Base-by-base conservation (phyloP, 257 asterid species). In the Striga asiatica region DNA sequence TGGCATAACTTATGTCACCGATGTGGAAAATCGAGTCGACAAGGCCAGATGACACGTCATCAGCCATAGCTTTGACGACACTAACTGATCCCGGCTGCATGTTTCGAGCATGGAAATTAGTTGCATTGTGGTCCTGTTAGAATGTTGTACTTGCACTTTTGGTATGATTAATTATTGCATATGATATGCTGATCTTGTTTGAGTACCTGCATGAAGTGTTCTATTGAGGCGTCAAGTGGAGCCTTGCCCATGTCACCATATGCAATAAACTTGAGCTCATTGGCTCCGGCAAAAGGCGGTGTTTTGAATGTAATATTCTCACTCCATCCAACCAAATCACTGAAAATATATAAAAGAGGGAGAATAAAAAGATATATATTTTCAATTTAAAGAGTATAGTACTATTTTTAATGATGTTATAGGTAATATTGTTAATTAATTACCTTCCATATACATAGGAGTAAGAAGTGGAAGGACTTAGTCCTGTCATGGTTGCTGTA, bases 201-300 rank as follows among this genome's bases (percentile, higher is more conserved):
- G n/a, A n/a, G n/a, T 71, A 83, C 96, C 82, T 88, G 97, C 29
- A 77, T 85, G 64, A 64, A 89, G 70, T 89, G 97, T 62, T 89
- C 97, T 0, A 29, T 38, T 8, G 97, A 82, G 35, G 69, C 51
- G 73, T 89, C 97, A 8, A 78, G 84, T 18, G 97, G 95, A 14
- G 94, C 76, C 66, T 85, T 89, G 12, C 97, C 97, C 97, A 89
- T 89, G 28, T 89, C 97, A 19, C 95, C 97, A 62, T 56, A 89
- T 41, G 95, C 83, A 60, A 85, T 65, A 56, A 85, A 81, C 28
- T 34, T 70, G 16, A 89, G 64, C 41, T 76, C 88, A 39, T 76
- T 50, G 2, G 9, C 2, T 64, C 95, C 97, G 1, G 77, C 81
- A 9, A 84, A 81, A 0, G 94, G 79, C 37, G 95, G 84, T 13